Evolutionary conservation across 106 monocot genomes (phyloP), one percentile per base, ranked within the genome.

Genomic region (Ottelia alismoides): DNA sequence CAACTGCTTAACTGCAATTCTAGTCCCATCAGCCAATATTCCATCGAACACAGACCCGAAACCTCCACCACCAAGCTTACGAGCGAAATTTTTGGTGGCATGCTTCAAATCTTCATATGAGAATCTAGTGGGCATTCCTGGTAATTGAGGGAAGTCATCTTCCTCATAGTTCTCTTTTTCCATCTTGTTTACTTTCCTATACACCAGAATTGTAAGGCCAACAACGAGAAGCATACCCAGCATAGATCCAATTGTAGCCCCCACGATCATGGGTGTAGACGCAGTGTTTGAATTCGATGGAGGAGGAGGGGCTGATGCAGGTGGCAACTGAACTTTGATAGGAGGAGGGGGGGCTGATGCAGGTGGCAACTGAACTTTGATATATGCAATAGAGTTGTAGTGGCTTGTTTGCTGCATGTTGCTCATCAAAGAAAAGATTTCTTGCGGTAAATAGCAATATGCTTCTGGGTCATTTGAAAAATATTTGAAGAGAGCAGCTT

Each of bases 11-110:
- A n/a, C n/a, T n/a, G n/a, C n/a, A n/a, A n/a, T n/a, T n/a, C n/a
- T n/a, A n/a, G n/a, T n/a, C n/a, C n/a, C n/a, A n/a, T n/a, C n/a
- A n/a, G n/a, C n/a, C n/a, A n/a, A n/a, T n/a, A n/a, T n/a, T n/a
- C n/a, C n/a, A n/a, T n/a, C n/a, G n/a, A n/a, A n/a, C n/a, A n/a
- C n/a, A n/a, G n/a, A n/a, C n/a, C n/a, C n/a, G n/a, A n/a, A n/a
- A n/a, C n/a, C n/a, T n/a, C n/a, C n/a, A n/a, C 72, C 27, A 11
- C 83, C 78, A 0, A 84, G 57, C 56, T 78, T 72, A 26, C 43
- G 60, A 2, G 40, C 45, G 54, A 84, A 84, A 56, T 69, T 58
- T 21, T 69, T 28, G 0, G 78, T 78, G 12, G 83, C 75, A 20
- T 49, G 10, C 21, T 46, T 50, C 47, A 60, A 21, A 20, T 60